Evolutionary conservation across 306 rosid genomes (phyloP), one percentile per base, ranked within the genome.

Genomic region (Calophaca sinica): DNA sequence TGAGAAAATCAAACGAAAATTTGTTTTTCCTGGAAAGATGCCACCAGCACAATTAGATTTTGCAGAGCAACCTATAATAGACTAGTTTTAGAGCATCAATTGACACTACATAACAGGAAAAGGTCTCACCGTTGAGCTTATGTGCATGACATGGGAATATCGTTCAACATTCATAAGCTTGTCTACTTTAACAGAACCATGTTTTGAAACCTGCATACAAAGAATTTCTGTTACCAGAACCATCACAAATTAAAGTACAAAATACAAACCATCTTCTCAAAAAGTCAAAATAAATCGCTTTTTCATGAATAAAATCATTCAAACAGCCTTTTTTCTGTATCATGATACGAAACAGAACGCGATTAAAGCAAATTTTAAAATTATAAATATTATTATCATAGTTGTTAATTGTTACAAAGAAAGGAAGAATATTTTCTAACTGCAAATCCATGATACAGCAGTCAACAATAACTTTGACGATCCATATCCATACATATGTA

Each of bases 141-240:
- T 93, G 81, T 93, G 98, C 98, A 93, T 93, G 29, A 93, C 98
- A 68, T 91, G 97, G 41, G 97, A 93, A 80, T 93, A 91, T 7
- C 90, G 82, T 74, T 93, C 97, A 0, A 93, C 33, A 11, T 89
- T 68, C 98, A 93, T 93, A 26, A 90, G 86, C 81, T 74, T 80
- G 67, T 93, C 97, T 58, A 93, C 98, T 48, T 88, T 88, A 45
- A 93, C 97, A 0, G 96, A 86, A 44, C 98, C 93, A 71, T 48
- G 36, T 66, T 85, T 84, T 4, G 93, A 76, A 44, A 93, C 98
- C 98, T 93, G 42, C 79, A 74, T 66, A 68, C 29, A 59, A 15
- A 20, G 26, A 76, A 61, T 75, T 79, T 7, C 44, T 60, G 60
- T 65, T 38, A 75, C 50, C 57, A 80, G 72, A 64, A 81, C 81